These are phyloP conservation scores for Endoconidiophora polonica DNA, from an alignment of 2,329 filamentous ascomycete species.

Conservation along the genomic window DNA sequence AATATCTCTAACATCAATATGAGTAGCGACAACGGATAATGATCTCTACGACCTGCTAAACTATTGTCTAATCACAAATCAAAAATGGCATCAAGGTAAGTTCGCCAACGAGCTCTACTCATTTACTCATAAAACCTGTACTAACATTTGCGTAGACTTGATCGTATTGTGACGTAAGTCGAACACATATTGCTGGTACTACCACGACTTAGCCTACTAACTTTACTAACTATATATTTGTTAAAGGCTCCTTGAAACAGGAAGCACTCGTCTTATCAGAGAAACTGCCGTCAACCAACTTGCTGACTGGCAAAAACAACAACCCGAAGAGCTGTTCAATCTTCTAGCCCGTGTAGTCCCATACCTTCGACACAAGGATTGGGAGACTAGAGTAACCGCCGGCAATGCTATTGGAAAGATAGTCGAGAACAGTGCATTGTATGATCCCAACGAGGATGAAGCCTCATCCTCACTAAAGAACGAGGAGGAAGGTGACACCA, in stretches of 20 bases:
- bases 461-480: constrained; percentile 14
- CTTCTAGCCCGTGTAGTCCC: constrained; percentile 86
- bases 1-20: not conserved
- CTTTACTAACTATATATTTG: not conserved
- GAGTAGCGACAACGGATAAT: not conserved
- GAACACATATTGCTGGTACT: not conserved
- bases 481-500: constrained; percentile 25
- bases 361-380: constrained; percentile 85
- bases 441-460: constrained; percentile 75
- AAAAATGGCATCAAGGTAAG: constrained; percentile 41
- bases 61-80: constrained; percentile 16
- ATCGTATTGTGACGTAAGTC: constrained; percentile 74
- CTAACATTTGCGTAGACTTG: constrained; percentile 40
- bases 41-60: constrained; percentile 13
- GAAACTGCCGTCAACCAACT: constrained; percentile 95
- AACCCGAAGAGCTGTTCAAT: constrained; percentile 95
- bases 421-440: constrained; percentile 69
- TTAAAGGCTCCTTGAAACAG: constrained; percentile 55
- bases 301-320: constrained; percentile 93
- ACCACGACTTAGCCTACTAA: too few species aligned
- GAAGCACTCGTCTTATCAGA: constrained; percentile 86
- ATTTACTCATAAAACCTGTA: not conserved
- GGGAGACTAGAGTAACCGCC: constrained; percentile 88
- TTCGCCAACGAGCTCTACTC: not conserved
- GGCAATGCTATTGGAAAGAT: constrained; percentile 92